phyloP scores from a whole-genome alignment of 495 filamentous ascomycete genomes.

The Lasiosphaeris hirsuta region DNA sequence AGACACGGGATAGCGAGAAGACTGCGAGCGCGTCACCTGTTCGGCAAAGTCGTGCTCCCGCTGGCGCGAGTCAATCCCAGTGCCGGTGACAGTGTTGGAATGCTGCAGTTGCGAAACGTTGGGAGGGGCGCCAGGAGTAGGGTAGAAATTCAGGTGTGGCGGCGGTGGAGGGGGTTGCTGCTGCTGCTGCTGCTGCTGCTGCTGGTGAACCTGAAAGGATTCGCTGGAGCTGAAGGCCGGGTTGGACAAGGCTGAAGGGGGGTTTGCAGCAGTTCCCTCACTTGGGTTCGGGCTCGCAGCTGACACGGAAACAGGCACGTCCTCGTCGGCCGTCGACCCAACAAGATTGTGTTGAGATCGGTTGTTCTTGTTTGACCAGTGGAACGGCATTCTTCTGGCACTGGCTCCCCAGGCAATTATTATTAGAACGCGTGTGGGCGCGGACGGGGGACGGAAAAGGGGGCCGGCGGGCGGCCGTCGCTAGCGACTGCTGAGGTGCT shows the following conservation, averaged over 20 bases:
- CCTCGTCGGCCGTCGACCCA: slow-evolving; percentile 34
- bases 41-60: slow-evolving; percentile 28
- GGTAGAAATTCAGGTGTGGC: slow-evolving; percentile 34
- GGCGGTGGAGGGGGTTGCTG: slow-evolving; percentile 23
- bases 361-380: slow-evolving; percentile 47
- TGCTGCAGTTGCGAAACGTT: slow-evolving; percentile 31
- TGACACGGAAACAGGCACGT: slow-evolving; percentile 22
- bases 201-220: slow-evolving; percentile 41
- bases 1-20: slow-evolving; percentile 28
- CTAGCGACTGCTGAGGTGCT: no score
- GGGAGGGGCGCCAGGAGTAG: slow-evolving; percentile 18
- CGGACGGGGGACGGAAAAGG: not conserved
- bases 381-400: slow-evolving; percentile 41
- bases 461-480: not conserved
- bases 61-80: slow-evolving; percentile 26
- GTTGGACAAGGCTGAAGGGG: slow-evolving; percentile 45
- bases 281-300: slow-evolving; percentile 25
- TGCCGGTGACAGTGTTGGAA: slow-evolving; percentile 31
- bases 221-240: slow-evolving; percentile 44
- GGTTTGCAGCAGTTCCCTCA: slow-evolving; percentile 34
- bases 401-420: not conserved
- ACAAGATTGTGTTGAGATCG: slow-evolving; percentile 50
- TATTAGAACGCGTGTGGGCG: no score
- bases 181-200: slow-evolving; percentile 17
- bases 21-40: slow-evolving; percentile 35